Percentiles rank a stretch among this genome's conserved stretches.
phyloP scores from a whole-genome alignment of 139 green algal species.

The Volvox reticuliferus region DNA sequence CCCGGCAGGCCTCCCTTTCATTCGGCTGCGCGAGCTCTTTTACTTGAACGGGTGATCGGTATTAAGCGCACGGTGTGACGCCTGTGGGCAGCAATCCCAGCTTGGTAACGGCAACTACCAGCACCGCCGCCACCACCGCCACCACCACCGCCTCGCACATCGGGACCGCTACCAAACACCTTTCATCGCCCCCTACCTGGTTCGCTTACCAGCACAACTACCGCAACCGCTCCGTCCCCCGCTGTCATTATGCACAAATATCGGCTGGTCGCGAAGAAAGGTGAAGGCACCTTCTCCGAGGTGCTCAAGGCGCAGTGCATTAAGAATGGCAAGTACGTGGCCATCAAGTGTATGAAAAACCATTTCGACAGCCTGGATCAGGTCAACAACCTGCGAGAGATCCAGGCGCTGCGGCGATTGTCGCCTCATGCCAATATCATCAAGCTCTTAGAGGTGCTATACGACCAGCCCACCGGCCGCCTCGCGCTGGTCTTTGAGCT shows the following conservation, averaged over 20 bases:
- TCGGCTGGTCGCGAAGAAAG: constrained; percentile 90
- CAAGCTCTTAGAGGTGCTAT: constrained; percentile 90
- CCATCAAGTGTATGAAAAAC: constrained; percentile 95
- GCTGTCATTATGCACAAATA: constrained; percentile 75
- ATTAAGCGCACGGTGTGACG: no score
- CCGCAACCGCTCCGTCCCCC: background rate
- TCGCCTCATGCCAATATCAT: constrained; percentile 89
- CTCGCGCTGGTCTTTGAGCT: constrained; percentile 94
- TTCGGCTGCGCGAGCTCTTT: no score
- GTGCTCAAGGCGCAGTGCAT: constrained; percentile 93
- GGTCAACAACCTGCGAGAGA: constrained; percentile 90
- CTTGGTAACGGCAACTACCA: background rate
- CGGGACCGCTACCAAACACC: no score
- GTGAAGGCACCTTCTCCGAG: constrained; percentile 90
- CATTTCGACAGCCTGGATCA: constrained; percentile 90
- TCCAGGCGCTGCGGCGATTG: constrained; percentile 86
- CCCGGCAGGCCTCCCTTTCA: no score
- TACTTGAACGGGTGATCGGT: no score
- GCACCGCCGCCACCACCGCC: background rate
- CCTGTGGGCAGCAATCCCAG: no score
- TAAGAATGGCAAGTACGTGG: constrained; percentile 91
- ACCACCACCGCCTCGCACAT: background rate
- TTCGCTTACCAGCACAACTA: no score
- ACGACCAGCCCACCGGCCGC: constrained; percentile 89
- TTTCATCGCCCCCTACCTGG: no score